phyloP scores from a whole-genome alignment of 1,284 basidiomycete genomes.

The Fomitopsis pinicola region DNA sequence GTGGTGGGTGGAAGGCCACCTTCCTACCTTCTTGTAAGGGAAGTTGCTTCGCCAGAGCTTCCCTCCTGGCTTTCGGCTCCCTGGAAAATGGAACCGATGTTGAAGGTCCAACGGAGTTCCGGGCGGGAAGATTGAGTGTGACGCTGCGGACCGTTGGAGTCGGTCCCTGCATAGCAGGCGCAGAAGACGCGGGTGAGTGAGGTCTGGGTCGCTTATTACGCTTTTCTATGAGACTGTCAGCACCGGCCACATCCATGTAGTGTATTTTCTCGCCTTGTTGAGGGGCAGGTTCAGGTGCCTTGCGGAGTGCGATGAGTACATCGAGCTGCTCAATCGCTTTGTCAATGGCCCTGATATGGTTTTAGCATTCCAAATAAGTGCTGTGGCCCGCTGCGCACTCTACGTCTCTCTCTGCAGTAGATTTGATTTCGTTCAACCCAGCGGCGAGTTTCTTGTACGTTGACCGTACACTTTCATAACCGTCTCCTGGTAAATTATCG shows the following conservation, averaged over 20 bases:
- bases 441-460: slow-evolving; percentile 58
- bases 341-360: slow-evolving; percentile 53
- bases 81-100: slow-evolving; percentile 52
- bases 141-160: slow-evolving; percentile 34
- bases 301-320: slow-evolving; percentile 66
- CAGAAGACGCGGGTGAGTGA: slow-evolving; percentile 52
- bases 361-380: not conserved
- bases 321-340: slow-evolving; percentile 64
- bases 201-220: slow-evolving; percentile 69
- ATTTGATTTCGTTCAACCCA: slow-evolving; percentile 59
- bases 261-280: slow-evolving; percentile 40
- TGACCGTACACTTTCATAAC: slow-evolving; percentile 56
- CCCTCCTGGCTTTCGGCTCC: slow-evolving; percentile 60
- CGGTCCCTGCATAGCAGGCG: slow-evolving; percentile 33
- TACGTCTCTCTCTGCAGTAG: slow-evolving; percentile 55
- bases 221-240: slow-evolving; percentile 46
- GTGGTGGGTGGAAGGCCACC: slow-evolving; percentile 74
- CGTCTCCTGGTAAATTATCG: slow-evolving; percentile 62
- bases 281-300: slow-evolving; percentile 55
- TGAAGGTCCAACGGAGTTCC: slow-evolving; percentile 55
- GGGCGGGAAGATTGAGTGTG: slow-evolving; percentile 50
- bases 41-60: slow-evolving; percentile 54
- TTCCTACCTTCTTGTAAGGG: slow-evolving; percentile 69
- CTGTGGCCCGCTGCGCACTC: slow-evolving; percentile 40
- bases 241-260: not conserved